phyloP scores from a whole-genome alignment of 345 rosid species.

The Trapa bicornis region DNA sequence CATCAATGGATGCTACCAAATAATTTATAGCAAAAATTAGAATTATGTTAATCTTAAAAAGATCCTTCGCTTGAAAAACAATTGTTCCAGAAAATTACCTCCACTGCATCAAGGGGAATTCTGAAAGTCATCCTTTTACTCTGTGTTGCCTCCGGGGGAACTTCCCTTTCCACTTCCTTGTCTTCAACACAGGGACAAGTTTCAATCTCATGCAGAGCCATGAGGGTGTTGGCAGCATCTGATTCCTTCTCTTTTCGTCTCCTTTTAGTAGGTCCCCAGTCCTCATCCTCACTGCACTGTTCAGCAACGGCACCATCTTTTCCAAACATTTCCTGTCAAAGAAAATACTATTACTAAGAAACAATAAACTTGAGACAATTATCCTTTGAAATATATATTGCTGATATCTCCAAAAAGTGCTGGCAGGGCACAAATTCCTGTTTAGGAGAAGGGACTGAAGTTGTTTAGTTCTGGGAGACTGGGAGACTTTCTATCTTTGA shows the following conservation, averaged over 20 bases:
- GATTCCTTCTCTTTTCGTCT: conserved; percentile 68
- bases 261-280: conserved; percentile 89
- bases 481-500: background rate
- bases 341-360: conserved; percentile 6
- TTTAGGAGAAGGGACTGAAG: background rate
- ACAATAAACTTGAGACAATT: conserved; percentile 1
- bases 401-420: background rate
- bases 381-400: background rate
- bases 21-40: background rate
- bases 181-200: conserved; percentile 22
- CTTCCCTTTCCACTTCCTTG: conserved; percentile 21
- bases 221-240: conserved; percentile 58
- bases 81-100: conserved; percentile 32
- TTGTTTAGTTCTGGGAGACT: background rate
- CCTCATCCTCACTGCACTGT: conserved; percentile 91
- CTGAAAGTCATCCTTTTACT: conserved; percentile 50
- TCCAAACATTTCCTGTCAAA: conserved; percentile 85
- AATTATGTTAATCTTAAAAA: background rate
- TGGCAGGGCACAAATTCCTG: background rate
- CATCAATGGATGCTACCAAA: background rate
- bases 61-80: background rate
- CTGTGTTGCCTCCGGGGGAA: conserved; percentile 25
- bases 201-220: conserved; percentile 51
- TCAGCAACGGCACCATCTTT: conserved; percentile 64
- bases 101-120: conserved; percentile 62